Conservation (phyloP, 1,284 basidiomycete genomes). For the Phlebopus sp. region DNA sequence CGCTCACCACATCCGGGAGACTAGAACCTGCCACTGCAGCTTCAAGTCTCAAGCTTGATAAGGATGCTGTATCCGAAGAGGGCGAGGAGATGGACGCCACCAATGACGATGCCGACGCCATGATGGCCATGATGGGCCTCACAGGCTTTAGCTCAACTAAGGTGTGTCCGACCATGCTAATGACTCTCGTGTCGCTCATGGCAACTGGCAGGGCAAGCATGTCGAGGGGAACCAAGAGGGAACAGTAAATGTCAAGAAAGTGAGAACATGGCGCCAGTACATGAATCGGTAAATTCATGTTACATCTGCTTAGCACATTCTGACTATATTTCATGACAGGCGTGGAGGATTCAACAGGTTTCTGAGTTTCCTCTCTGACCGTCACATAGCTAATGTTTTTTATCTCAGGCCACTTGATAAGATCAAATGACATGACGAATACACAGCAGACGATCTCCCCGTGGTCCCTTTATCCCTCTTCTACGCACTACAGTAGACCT, state of each 20-base stretch:
- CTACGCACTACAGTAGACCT: slow-evolving; percentile 10
- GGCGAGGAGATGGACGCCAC: slow-evolving; percentile 67
- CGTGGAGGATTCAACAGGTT: slow-evolving; percentile 92
- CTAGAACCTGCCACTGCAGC: slow-evolving; percentile 14
- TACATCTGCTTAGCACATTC: not conserved
- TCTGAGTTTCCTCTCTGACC: slow-evolving; percentile 16
- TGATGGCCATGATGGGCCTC: slow-evolving; percentile 93
- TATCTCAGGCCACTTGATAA: slow-evolving; percentile 61
- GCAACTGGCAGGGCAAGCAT: slow-evolving; percentile 59
- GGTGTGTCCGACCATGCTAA: slow-evolving; percentile 41
- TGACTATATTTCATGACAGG: slow-evolving; percentile 37
- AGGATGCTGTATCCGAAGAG: slow-evolving; percentile 48
- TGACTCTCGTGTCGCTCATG: slow-evolving; percentile 1
- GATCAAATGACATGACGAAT: slow-evolving; percentile 64
- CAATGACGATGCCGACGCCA: slow-evolving; percentile 72
- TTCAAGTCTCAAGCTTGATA: slow-evolving; percentile 38
- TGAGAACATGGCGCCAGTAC: slow-evolving; percentile 93
- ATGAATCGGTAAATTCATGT: slow-evolving; percentile 73
- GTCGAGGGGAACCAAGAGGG: slow-evolving; percentile 85
- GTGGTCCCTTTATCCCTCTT: too few species aligned
- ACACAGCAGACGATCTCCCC: not conserved
- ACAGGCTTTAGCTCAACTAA: slow-evolving; percentile 88
- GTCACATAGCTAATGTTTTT: slow-evolving; percentile 13
- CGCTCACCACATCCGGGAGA: slow-evolving; percentile 1
- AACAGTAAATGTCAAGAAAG: slow-evolving; percentile 74